Evolutionary conservation across 176 grass and related monocot species (phyloP).

Genomic region (Saccharum officinarum): DNA sequence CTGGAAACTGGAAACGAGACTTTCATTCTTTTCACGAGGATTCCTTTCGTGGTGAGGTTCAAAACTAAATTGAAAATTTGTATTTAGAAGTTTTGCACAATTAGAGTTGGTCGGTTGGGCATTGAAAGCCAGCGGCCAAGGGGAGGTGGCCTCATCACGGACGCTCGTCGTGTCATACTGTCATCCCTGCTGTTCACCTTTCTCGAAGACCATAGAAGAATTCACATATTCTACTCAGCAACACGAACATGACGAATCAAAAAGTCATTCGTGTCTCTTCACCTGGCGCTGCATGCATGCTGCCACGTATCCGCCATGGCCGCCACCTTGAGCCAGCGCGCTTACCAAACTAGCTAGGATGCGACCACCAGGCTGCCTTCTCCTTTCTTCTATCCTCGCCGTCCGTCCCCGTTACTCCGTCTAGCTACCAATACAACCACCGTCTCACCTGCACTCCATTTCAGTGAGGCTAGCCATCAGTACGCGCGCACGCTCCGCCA

Average conservation of each 20-base stretch:
- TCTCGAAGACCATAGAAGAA: conserved; percentile 24
- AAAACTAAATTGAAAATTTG: too few species aligned
- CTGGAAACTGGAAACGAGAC: too few species aligned
- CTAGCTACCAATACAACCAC: too few species aligned
- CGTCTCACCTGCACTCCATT: not conserved
- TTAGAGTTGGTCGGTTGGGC: too few species aligned
- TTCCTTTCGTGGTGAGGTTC: too few species aligned
- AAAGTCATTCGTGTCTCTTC: not conserved
- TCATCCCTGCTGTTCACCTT: not conserved
- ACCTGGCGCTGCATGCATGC: conserved; percentile 62
- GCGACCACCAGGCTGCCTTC: not conserved
- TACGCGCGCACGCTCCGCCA: too few species aligned
- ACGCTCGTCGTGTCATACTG: not conserved
- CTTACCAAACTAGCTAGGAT: not conserved
- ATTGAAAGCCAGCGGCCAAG: too few species aligned
- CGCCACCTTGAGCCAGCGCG: not conserved
- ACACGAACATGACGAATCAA: not conserved
- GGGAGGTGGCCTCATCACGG: too few species aligned
- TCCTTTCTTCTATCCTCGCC: not conserved
- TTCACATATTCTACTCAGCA: not conserved
- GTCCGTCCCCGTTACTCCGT: not conserved
- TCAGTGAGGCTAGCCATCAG: not conserved
- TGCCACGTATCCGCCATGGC: conserved; percentile 63
- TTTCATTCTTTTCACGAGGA: too few species aligned
- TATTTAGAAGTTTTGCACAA: too few species aligned